Evolutionary conservation across 23 red algal genomes (phyloP), one percentile per base, ranked within the genome.

Genomic region (Agarophyton chilense): DNA sequence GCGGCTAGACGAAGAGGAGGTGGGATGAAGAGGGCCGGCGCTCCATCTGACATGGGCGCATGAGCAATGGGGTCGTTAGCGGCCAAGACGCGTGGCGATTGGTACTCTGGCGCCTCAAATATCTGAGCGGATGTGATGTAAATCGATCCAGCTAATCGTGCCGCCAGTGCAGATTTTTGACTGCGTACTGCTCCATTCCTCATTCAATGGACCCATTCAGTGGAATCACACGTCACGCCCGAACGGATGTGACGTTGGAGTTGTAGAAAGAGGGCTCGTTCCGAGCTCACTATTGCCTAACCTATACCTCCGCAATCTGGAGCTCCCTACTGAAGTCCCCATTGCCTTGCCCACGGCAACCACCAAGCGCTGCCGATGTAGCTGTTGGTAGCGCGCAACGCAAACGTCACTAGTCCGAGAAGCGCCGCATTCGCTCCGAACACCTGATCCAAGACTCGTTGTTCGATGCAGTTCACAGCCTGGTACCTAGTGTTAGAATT

Each of bases 401-500:
- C 83, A 81, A 93, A 62, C 29, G 92, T 92, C 28, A 87, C 77
- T 14, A 83, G 51, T 8, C 86, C 81, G 34, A 93, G 44, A 26
- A 32, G 39, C 21, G 83, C 36, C 38, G 78, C 82, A 28, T 82
- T 89, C 45, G 50, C 66, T 41, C 63, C 81, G 21, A 79, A 50
- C 61, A 95, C 47, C 18, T 31, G 42, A 40, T 90, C 88, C 17
- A 98, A 28, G 21, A 95, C 64, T 10, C 91, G 83, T 42, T 89
- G 82, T 77, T 98, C 96, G 10, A 95, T 19, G 25, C 63, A 82
- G 39, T 83, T 86, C 72, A 95, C 90, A 25, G 66, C 39, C 75
- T 98, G 93, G 84, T 94, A 98, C 29, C 96, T 56, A 13, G 52
- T 44, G 68, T 98, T 98, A 4, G 68, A 90, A 24, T 90, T 95